Base-by-base conservation (phyloP, 192 early-diverging fungal genomes). In the Funneliformis geosporum region DNA sequence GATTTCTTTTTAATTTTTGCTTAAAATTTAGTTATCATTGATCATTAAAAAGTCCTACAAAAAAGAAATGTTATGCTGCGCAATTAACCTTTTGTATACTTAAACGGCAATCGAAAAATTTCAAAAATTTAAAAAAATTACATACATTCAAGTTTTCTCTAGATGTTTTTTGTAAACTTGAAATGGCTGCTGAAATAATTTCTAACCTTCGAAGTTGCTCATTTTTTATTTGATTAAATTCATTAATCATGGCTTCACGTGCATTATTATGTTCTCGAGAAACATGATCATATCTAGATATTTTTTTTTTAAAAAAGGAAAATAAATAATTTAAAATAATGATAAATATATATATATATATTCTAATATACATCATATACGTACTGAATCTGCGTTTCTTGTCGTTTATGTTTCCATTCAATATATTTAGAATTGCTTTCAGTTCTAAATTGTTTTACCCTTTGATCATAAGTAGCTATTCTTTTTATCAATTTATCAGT, bases 381-480 rank as follows among this genome's bases (percentile, higher is more conserved):
- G 8, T 72, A 72, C 70, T 72, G 70, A 72, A 72, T 72, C 16
- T 72, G 70, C 10, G 28, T 47, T 72, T 72, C 43, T 72, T 72
- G 43, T 21, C 70, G 28, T 72, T 72, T 72, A 14, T 72, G 43
- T 46, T 72, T 72, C 39, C 70, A 72, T 72, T 72, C 70, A 28
- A 44, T n/a, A 47, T 47, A 44, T 47, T 46, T 21, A 14, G 70
- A 43, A 23, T 28, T 39, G 5, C 44, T 25, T 46, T 72, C 39
- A 11, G 70, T 47, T 50, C n/a, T n/a, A n/a, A 47, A 72, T 46
- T 72, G 70, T 25, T 43, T 46, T 27, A 47, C 27, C 12, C 40
- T 28, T 72, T 72, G 70, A 27, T 44, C 44, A 47, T 47, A 72
- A 25, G n/a, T 8, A 25, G 21, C 43, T 5, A 12, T 46, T 72